These are phyloP conservation scores for Trichoderma simmonsii DNA, from an alignment of 2,329 filamentous ascomycete species.

Conservation along the genomic window DNA sequence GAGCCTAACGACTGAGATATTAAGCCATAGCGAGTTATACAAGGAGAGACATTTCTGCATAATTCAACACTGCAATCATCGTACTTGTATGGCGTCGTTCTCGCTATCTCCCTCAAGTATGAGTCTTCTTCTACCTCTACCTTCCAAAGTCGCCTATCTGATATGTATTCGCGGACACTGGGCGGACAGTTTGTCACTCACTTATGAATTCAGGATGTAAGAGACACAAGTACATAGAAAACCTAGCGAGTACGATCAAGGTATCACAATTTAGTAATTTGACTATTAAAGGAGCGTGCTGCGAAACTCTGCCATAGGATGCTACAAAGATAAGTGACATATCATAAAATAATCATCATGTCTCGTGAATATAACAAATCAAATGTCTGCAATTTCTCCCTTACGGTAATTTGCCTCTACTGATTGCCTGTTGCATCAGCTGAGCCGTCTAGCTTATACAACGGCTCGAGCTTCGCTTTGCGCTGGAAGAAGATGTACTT, in stretches of 20 bases:
- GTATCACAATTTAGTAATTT: neutral
- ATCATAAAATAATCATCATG: neutral
- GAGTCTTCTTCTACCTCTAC: neutral
- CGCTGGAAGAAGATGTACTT: conserved; percentile 30
- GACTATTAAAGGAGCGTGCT: neutral
- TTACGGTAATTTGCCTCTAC: neutral
- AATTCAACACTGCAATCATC: neutral
- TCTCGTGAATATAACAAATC: neutral
- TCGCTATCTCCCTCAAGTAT: neutral
- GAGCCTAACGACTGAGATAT: neutral
- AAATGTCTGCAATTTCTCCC: neutral
- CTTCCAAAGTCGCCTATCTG: neutral
- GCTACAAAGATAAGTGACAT: neutral
- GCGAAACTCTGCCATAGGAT: neutral
- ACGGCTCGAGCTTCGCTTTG: conserved; percentile 29
- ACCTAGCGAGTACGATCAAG: neutral
- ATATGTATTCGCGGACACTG: neutral
- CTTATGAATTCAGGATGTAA: neutral
- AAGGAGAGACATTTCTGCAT: neutral
- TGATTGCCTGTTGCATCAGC: neutral
- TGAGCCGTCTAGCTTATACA: conserved; percentile 30
- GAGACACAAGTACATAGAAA: no score
- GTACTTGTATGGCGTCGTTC: neutral
- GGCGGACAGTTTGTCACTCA: no score
- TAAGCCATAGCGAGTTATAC: neutral